These are phyloP conservation scores for Venturia asperata DNA, from an alignment of 2,329 filamentous ascomycete species.

Conservation along the genomic window DNA sequence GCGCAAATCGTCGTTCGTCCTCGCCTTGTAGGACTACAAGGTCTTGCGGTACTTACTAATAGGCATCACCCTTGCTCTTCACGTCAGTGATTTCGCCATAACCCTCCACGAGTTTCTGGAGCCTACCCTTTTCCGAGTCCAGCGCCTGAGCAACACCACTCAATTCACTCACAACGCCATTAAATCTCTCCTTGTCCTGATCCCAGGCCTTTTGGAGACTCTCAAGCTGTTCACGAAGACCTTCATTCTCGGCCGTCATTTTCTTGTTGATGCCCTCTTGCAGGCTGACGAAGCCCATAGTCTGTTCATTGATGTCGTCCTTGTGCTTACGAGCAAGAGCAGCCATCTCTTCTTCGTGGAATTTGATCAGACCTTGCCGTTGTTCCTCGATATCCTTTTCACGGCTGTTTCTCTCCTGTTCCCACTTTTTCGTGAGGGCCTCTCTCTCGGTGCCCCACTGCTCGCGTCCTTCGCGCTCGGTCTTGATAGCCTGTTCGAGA, in stretches of 20 bases:
- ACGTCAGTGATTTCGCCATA: constrained; percentile 38
- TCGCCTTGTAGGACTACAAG: constrained; percentile 10
- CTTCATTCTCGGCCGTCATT: constrained; percentile 28
- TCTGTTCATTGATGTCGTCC: constrained; percentile 35
- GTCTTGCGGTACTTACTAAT: constrained; percentile 35
- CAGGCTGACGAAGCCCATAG: constrained; percentile 38
- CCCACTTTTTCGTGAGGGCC: constrained; percentile 34
- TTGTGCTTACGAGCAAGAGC: constrained; percentile 27
- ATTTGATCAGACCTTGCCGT: constrained; percentile 36
- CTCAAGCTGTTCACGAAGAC: constrained; percentile 28
- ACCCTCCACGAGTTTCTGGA: constrained; percentile 38
- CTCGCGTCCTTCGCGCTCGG: constrained; percentile 27
- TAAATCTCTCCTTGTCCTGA: constrained; percentile 25
- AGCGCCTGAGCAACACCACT: constrained; percentile 32
- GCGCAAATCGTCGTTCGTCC: constrained; percentile 9
- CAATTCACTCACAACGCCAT: constrained; percentile 23
- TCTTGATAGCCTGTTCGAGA: constrained; percentile 14
- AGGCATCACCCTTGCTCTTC: constrained; percentile 38
- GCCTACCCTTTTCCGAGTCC: constrained; percentile 35
- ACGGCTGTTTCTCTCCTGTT: constrained; percentile 45
- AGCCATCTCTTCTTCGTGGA: constrained; percentile 24
- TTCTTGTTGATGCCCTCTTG: constrained; percentile 32
- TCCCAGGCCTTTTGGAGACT: constrained; percentile 23
- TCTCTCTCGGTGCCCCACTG: constrained; percentile 42
- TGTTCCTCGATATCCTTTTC: constrained; percentile 47